Evolutionary conservation across 1,284 basidiomycete species (phyloP).

Genomic region (Leccinum solheimii): DNA sequence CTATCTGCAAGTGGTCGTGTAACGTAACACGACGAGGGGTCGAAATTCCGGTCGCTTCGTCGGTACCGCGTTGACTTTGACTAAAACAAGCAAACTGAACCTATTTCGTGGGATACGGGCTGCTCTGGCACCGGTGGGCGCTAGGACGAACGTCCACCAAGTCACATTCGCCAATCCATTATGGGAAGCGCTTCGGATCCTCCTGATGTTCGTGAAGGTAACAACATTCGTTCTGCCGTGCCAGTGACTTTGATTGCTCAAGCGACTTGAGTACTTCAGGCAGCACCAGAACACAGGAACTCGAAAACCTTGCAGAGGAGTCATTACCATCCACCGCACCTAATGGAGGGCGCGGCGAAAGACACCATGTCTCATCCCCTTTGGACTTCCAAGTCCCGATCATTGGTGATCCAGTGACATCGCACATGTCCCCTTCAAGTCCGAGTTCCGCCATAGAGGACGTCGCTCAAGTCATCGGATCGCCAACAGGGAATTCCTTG

Average conservation of each 20-base stretch:
- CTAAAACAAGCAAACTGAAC: neutral
- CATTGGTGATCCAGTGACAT: neutral
- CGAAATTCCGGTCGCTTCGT: neutral
- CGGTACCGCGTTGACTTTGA: neutral
- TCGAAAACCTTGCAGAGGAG: conserved; percentile 2
- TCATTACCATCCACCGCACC: conserved; percentile 1
- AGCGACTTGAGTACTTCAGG: neutral
- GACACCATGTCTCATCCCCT: neutral
- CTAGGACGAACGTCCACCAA: conserved; percentile 8
- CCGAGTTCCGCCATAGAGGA: neutral
- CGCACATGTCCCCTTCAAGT: neutral
- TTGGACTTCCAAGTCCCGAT: conserved; percentile 2
- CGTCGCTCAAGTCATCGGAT: conserved; percentile 5
- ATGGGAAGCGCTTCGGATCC: neutral
- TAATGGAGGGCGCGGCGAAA: conserved; percentile 1
- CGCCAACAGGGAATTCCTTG: neutral
- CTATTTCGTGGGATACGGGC: neutral
- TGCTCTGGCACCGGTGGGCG: neutral
- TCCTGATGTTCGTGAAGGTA: neutral
- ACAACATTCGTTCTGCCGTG: neutral
- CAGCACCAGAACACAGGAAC: neutral
- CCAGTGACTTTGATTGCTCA: conserved; percentile 1
- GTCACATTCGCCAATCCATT: neutral
- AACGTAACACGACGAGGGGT: neutral
- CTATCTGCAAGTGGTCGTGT: neutral